Percentiles rank a stretch among this genome's conserved stretches.
phyloP scores from a whole-genome alignment of 2,329 filamentous ascomycete species.

The Arthrobotrys megalospora region DNA sequence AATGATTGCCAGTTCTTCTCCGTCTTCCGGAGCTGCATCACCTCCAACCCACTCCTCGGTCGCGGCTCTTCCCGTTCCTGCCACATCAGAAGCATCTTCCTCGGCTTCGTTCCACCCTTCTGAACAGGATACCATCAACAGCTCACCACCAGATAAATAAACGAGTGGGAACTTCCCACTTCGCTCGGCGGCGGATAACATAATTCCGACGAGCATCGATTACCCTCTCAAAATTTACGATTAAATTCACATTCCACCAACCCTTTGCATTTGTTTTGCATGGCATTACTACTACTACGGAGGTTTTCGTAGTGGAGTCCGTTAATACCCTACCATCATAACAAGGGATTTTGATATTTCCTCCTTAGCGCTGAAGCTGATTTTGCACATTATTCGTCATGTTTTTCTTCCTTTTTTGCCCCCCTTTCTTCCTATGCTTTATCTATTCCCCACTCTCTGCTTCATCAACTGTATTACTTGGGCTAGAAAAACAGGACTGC shows the following conservation, averaged over 20 bases:
- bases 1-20: constrained; percentile 55
- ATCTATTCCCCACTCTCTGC: constrained; percentile 7
- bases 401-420: constrained; percentile 21
- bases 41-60: constrained; percentile 54
- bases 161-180: background rate
- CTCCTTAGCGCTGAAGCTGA: constrained; percentile 55
- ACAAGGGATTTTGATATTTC: constrained; percentile 45
- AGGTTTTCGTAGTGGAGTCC: constrained; percentile 24
- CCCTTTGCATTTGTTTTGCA: constrained; percentile 31
- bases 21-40: constrained; percentile 56
- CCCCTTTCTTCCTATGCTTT: constrained; percentile 1
- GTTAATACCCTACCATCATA: constrained; percentile 54
- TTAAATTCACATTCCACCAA: constrained; percentile 3
- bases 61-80: constrained; percentile 44
- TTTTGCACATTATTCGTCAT: constrained; percentile 49
- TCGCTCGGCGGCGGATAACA: background rate
- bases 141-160: constrained; percentile 60
- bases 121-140: constrained; percentile 58
- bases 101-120: constrained; percentile 57
- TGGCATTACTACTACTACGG: constrained; percentile 34
- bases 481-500: constrained; percentile 56
- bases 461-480: constrained; percentile 11
- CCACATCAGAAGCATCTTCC: constrained; percentile 49
- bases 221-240: background rate
- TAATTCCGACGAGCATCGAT: background rate